Percentiles rank a stretch among this genome's conserved stretches.
These are phyloP conservation scores for Coniochaeta sp. DNA, from an alignment of 2,329 filamentous ascomycete species.

Conservation along the genomic window DNA sequence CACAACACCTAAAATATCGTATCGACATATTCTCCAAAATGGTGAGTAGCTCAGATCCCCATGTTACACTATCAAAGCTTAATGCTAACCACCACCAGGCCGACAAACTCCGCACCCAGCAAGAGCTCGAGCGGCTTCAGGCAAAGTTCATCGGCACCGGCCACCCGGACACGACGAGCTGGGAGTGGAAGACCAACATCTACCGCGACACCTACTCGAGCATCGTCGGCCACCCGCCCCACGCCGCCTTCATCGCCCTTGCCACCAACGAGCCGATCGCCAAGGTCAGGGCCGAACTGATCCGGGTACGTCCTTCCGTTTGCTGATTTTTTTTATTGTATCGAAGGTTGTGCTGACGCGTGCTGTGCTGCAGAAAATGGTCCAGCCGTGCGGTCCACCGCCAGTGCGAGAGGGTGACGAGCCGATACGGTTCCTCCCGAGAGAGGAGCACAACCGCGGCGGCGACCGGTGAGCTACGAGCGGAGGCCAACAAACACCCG, in stretches of 20 bases:
- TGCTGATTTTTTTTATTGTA: background rate
- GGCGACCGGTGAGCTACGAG: background rate
- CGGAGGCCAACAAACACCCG: background rate
- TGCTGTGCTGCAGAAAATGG: conserved; percentile 49
- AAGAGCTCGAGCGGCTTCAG: conserved; percentile 95
- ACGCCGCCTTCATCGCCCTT: conserved; percentile 82
- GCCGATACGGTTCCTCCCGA: conserved; percentile 4
- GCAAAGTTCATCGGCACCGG: conserved; percentile 94
- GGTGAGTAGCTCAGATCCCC: conserved; percentile 6
- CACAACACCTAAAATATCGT: too few species aligned
- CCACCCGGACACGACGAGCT: conserved; percentile 91
- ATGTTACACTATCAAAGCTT: too few species aligned
- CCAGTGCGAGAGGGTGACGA: conserved; percentile 46
- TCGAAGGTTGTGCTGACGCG: background rate
- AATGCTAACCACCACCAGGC: conserved; percentile 44
- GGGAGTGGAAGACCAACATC: conserved; percentile 97
- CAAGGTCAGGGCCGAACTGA: conserved; percentile 71
- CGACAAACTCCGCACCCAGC: conserved; percentile 94
- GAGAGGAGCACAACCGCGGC: background rate
- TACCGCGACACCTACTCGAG: conserved; percentile 86
- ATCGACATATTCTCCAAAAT: conserved; percentile 2
- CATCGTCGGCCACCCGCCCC: conserved; percentile 81
- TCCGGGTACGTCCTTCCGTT: conserved; percentile 49
- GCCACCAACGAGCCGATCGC: conserved; percentile 80
- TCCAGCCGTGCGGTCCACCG: conserved; percentile 54